These are phyloP conservation scores for Fusarium incarnatum DNA, from an alignment of 2,329 filamentous ascomycete species.

Conservation along the genomic window DNA sequence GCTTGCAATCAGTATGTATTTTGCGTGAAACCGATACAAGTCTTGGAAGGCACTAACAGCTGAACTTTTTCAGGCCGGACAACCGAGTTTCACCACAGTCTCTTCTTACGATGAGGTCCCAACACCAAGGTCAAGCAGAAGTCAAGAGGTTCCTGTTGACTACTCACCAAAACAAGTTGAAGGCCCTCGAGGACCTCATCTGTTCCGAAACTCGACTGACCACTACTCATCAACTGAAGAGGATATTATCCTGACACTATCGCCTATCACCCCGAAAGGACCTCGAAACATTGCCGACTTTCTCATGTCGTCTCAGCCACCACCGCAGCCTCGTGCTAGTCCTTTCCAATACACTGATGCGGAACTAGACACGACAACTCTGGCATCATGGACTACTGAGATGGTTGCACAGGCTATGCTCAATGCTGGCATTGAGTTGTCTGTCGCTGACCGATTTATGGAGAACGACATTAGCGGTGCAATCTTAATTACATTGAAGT, in stretches of 20 bases:
- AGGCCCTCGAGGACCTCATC: slow-evolving; percentile 86
- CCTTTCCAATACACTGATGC: slow-evolving; percentile 68
- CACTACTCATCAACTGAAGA: slow-evolving; percentile 53
- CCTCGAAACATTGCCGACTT: slow-evolving; percentile 52
- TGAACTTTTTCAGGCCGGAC: slow-evolving; percentile 64
- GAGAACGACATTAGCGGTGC: slow-evolving; percentile 92
- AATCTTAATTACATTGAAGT: slow-evolving; percentile 90
- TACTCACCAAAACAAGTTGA: slow-evolving; percentile 74
- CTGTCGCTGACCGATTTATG: slow-evolving; percentile 84
- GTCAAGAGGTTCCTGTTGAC: slow-evolving; percentile 70
- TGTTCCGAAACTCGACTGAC: slow-evolving; percentile 78
- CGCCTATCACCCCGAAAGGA: slow-evolving; percentile 77
- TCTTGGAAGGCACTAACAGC: slow-evolving; percentile 23
- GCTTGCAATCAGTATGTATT: slow-evolving; percentile 76
- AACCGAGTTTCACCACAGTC: slow-evolving; percentile 84
- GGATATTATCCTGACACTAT: slow-evolving; percentile 72
- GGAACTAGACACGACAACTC: slow-evolving; percentile 68
- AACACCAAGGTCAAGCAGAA: slow-evolving; percentile 77
- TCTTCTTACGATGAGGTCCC: slow-evolving; percentile 87
- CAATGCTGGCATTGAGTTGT: slow-evolving; percentile 80
- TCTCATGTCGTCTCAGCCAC: slow-evolving; percentile 39
- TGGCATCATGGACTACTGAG: slow-evolving; percentile 77
- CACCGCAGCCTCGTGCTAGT: slow-evolving; percentile 55
- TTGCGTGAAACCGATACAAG: not conserved
- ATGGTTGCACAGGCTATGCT: slow-evolving; percentile 90